phyloP scores from a whole-genome alignment of 2,329 filamentous ascomycete genomes.

The Ophiocordyceps camponoti-leonardi region DNA sequence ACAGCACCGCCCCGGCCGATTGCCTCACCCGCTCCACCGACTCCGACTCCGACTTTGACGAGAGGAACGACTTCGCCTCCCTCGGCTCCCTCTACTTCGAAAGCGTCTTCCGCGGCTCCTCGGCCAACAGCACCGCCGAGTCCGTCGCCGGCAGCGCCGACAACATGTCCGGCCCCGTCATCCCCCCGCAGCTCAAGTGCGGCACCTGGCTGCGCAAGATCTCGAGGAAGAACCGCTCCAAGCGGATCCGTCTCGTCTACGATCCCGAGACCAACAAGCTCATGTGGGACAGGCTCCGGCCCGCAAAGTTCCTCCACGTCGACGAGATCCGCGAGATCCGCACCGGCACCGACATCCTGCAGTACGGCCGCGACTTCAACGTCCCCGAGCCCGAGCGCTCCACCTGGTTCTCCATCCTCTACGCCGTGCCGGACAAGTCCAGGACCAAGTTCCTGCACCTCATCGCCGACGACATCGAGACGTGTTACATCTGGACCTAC shows the following conservation, averaged over 20 bases:
- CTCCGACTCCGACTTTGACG: constrained; percentile 40
- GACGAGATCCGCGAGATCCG: constrained; percentile 91
- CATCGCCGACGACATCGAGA: constrained; percentile 56
- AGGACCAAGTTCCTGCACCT: constrained; percentile 82
- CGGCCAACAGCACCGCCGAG: constrained; percentile 27
- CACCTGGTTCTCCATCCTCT: constrained; percentile 82
- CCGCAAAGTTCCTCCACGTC: constrained; percentile 76
- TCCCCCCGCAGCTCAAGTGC: constrained; percentile 59
- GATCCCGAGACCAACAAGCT: constrained; percentile 76
- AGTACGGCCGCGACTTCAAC: constrained; percentile 74
- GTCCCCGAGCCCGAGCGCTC: constrained; percentile 49
- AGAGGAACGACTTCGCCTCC: constrained; percentile 24
- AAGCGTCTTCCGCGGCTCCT: constrained; percentile 26
- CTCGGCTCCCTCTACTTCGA: constrained; percentile 24
- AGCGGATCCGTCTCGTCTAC: constrained; percentile 53
- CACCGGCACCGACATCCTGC: constrained; percentile 65
- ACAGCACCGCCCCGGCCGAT: constrained; percentile 45
- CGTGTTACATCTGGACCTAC: constrained; percentile 63
- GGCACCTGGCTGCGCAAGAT: constrained; percentile 70
- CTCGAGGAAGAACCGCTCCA: constrained; percentile 62
- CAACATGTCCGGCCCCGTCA: constrained; percentile 47
- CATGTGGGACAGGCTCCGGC: constrained; percentile 65
- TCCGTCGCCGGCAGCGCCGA: constrained; percentile 27
- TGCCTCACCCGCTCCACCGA: constrained; percentile 24
- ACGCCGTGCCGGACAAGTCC: constrained; percentile 59